Evolutionary conservation across 2,329 filamentous ascomycete species (phyloP), one percentile per base, ranked within the genome.

Genomic region (Sclerotinia spermophila): DNA sequence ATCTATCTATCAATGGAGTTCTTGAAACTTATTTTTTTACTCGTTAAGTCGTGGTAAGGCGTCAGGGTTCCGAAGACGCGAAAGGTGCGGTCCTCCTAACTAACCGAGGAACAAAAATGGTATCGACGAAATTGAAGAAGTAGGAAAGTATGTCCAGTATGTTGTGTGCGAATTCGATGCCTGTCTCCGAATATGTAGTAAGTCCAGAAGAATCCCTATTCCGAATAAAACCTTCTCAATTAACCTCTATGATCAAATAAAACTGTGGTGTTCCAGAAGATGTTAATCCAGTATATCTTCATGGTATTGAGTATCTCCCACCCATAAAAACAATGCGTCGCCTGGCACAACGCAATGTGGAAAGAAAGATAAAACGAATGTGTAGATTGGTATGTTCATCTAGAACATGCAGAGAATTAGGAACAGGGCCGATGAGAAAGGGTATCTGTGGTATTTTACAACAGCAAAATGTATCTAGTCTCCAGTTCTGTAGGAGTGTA

Each of bases 41-140:
- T 71, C 69, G 61, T 68, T 40, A 71, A 69, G 65, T 70, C 69
- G 55, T 70, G 61, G 44, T 48, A 53, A 70, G 5, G 58, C 48
- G 60, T 40, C 61, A 42, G 17, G 40, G 38, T 35, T 55, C 13
- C 17, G 35, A 71, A 45, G 55, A 59, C 40, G 44, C 55, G n/a
- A 59, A 58, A 38, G 30, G 30, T 44, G 55, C 30, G 44, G 27
- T 51, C 24, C 38, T 19, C 45, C 55, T n/a, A 48, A 51, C 56
- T 42, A 64, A 61, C 42, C 11, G 27, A 51, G 42, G 62, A 71
- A 42, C 15, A 38, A 56, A 68, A 71, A 27, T 53, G 48, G 38
- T 69, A 67, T 71, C 42, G 19, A 62, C 56, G 56, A 62, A 62
- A 71, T 35, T 62, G 35, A 71, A 59, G 27, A 33, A 45, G 30